A percentile compares a stretch with the other conserved stretches of the same genome.
Conservation (phyloP, 1,284 basidiomycete genomes). For the Leucoagaricus sp. region DNA sequence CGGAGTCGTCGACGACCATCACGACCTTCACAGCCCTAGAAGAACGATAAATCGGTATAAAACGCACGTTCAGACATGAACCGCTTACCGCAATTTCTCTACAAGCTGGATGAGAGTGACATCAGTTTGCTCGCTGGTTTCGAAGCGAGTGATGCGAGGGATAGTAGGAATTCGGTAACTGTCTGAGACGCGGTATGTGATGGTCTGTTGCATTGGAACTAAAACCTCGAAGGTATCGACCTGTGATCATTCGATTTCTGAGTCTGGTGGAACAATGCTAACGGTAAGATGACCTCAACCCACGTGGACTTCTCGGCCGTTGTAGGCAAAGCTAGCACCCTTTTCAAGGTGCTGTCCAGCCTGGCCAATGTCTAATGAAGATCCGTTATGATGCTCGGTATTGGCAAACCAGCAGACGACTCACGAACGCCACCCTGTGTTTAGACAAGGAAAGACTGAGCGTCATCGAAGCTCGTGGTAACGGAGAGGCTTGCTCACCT, state of each 20-base stretch:
- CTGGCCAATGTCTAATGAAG: conserved; percentile 20
- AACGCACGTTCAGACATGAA: no score
- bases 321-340: conserved; percentile 23
- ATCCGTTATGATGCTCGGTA: background rate
- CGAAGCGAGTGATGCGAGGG: conserved; percentile 17
- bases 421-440: conserved; percentile 13
- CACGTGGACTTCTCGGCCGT: conserved; percentile 20
- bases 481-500: conserved; percentile 15
- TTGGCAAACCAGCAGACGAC: background rate
- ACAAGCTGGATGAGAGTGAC: background rate
- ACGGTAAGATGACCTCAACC: no score
- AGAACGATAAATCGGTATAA: no score
- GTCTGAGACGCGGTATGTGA: conserved; percentile 23
- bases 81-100: conserved; percentile 1
- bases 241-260: conserved; percentile 6
- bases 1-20: conserved; percentile 47
- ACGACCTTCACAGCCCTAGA: conserved; percentile 29
- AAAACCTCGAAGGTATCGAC: conserved; percentile 26
- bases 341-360: conserved; percentile 21
- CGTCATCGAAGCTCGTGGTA: background rate
- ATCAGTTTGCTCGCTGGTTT: background rate
- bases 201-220: conserved; percentile 20
- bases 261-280: background rate
- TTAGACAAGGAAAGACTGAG: background rate
- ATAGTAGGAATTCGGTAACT: conserved; percentile 19